These are phyloP conservation scores for Jackrogersella minutella DNA, from an alignment of 495 filamentous ascomycete genomes.

Conservation along the genomic window DNA sequence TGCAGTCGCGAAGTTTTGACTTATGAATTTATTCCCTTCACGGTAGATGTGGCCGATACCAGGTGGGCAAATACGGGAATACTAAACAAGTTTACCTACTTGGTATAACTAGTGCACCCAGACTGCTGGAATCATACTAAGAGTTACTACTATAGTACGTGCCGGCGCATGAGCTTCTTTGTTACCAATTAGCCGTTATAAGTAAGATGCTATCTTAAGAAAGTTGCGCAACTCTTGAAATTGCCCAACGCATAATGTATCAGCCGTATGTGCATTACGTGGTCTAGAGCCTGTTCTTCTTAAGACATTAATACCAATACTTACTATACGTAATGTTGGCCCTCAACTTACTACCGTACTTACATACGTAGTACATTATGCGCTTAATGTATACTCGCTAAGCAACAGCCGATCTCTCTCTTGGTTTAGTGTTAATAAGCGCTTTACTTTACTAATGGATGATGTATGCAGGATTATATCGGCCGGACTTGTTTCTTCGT, in stretches of 20 bases:
- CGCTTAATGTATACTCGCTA: background rate
- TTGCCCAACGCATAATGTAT: too few species aligned
- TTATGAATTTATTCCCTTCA: constrained; percentile 22
- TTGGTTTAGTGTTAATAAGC: constrained; percentile 1
- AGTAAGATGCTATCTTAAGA: constrained; percentile 21
- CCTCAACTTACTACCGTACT: background rate
- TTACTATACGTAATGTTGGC: constrained; percentile 37
- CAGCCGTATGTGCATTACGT: constrained; percentile 29
- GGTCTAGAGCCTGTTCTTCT: constrained; percentile 30
- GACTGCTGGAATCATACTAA: constrained; percentile 38
- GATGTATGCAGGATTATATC: constrained; percentile 20
- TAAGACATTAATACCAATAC: constrained; percentile 15
- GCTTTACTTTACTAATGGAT: too few species aligned
- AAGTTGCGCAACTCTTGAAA: constrained; percentile 13
- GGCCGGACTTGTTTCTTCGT: background rate
- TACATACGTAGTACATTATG: constrained; percentile 9
- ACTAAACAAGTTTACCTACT: constrained; percentile 14
- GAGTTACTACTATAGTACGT: constrained; percentile 33
- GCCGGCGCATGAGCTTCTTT: constrained; percentile 34
- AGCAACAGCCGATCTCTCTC: constrained; percentile 17
- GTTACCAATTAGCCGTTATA: constrained; percentile 35
- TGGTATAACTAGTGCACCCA: constrained; percentile 36
- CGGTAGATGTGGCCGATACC: constrained; percentile 33
- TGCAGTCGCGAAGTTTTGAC: constrained; percentile 26
- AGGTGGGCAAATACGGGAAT: constrained; percentile 15